Percentiles rank a stretch among this genome's conserved stretches.
Conservation (phyloP, 2,329 filamentous ascomycete genomes). For the Aspergillus felis region DNA sequence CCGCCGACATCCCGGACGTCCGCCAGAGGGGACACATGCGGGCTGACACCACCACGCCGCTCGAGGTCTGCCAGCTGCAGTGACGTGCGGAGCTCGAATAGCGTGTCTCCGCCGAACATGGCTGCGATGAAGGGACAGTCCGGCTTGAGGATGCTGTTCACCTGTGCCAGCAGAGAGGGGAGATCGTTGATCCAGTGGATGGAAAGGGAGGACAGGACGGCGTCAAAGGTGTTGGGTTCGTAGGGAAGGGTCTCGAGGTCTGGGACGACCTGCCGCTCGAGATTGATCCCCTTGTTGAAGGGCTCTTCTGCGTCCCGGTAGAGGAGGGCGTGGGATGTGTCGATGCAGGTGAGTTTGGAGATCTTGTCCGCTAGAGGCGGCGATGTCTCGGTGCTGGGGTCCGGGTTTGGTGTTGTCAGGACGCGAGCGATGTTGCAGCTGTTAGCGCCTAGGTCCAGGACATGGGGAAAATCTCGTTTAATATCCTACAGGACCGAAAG, state of each 20-base stretch:
- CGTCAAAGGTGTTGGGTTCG: constrained; percentile 73
- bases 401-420: constrained; percentile 65
- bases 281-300: constrained; percentile 70
- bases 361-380: constrained; percentile 67
- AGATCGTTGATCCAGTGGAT: constrained; percentile 98
- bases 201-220: constrained; percentile 82
- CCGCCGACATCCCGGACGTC: constrained; percentile 91
- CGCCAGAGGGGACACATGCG: constrained; percentile 84
- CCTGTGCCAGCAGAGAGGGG: constrained; percentile 75
- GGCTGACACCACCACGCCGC: constrained; percentile 82
- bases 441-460: constrained; percentile 91
- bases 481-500: constrained; percentile 62
- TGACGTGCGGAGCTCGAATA: constrained; percentile 90
- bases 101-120: constrained; percentile 92
- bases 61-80: constrained; percentile 91
- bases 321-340: constrained; percentile 73
- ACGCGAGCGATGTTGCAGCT: constrained; percentile 89
- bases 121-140: constrained; percentile 90
- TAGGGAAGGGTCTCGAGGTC: constrained; percentile 68
- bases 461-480: constrained; percentile 77
- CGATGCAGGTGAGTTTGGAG: constrained; percentile 70
- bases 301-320: constrained; percentile 65
- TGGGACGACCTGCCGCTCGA: constrained; percentile 70
- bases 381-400: constrained; percentile 45
- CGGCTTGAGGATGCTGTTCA: constrained; percentile 83